Base-by-base conservation (phyloP, 768 basidiomycete species). In the Galerina sulciceps region DNA sequence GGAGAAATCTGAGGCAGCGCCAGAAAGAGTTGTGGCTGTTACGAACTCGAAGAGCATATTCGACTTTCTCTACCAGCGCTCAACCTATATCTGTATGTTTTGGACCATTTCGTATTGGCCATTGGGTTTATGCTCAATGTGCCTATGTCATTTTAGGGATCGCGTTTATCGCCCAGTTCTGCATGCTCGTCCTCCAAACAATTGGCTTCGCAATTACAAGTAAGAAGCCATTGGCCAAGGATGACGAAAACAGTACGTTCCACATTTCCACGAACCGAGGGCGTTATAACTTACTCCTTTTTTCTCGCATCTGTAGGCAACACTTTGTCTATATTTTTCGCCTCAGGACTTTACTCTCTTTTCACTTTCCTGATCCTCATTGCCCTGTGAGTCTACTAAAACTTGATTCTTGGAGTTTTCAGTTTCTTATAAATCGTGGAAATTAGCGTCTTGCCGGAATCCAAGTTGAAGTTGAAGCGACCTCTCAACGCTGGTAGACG, bases 141-240 rank as follows among this genome's bases (percentile, higher is more conserved):
- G n/a, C 20, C 6, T 42, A 40, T 18, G 35, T 37, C 37, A 2
- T n/a, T 0, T 20, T 15, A 55, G 54, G 54, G 54, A 40, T 55
- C 31, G 54, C 54, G 6, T 37, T 36, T 14, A 40, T 55, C 11
- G 54, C 45, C 9, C 54, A 55, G 44, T 55, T 55, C 36, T 55
- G 44, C 15, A 44, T 47, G 26, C 31, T 46, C n/a, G 22, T 45
- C 3, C 54, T 55, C 34, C 18, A 46, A 37, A 36, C 47, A 22
- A 46, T 48, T 26, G 54, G 54, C 6, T 44, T 34, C 15, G 45
- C 54, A 10, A 35, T 55, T 20, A 38, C 49, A 14, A 38, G 17
- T 20, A 11, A 44, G 9, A 46, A 37, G 13, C 38, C 44, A 11
- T 36, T 47, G 35, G 35, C 45, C 26, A 36, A 55, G 36, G 22